Evolutionary conservation across 805 yeast genomes (phyloP).

Genomic region (Candida lessepsii): DNA sequence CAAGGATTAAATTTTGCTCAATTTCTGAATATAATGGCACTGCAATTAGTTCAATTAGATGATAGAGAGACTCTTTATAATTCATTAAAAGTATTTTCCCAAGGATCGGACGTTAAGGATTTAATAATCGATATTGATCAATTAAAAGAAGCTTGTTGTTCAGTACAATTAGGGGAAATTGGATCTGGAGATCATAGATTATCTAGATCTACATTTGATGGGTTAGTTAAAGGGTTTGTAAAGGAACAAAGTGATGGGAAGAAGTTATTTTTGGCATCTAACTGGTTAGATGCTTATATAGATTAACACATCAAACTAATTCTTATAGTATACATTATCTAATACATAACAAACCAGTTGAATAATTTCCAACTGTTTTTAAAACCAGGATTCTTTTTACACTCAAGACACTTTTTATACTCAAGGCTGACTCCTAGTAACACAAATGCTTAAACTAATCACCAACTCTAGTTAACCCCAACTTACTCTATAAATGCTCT

Average conservation of each 20-base stretch:
- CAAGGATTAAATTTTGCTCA: conserved; percentile 58
- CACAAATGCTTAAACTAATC: too few relatives aligned
- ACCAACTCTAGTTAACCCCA: too few relatives aligned
- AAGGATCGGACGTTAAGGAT: conserved; percentile 25
- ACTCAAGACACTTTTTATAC: too few relatives aligned
- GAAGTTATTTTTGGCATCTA: conserved; percentile 56
- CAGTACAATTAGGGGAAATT: conserved; percentile 45
- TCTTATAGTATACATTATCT: conserved; percentile 6
- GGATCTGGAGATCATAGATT: conserved; percentile 48
- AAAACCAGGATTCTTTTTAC: too few relatives aligned
- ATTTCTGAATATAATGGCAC: conserved; percentile 62
- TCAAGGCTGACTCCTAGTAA: too few relatives aligned
- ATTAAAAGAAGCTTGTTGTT: conserved; percentile 47
- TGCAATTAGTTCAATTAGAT: conserved; percentile 51
- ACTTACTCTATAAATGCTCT: conserved; percentile 2
- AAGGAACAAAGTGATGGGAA: conserved; percentile 58
- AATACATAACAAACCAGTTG: conserved; percentile 1
- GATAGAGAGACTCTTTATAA: conserved; percentile 49
- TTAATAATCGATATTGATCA: conserved; percentile 48
- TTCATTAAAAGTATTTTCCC: conserved; percentile 58
- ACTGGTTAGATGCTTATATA: conserved; percentile 57
- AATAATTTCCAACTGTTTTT: too few relatives aligned
- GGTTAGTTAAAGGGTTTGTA: conserved; percentile 54
- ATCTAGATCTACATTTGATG: conserved; percentile 45
- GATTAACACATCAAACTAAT: conserved; percentile 25